Evolutionary conservation across 2,329 filamentous ascomycete genomes (phyloP), one percentile per base, ranked within the genome.

Genomic region (Aspergillus sp.): DNA sequence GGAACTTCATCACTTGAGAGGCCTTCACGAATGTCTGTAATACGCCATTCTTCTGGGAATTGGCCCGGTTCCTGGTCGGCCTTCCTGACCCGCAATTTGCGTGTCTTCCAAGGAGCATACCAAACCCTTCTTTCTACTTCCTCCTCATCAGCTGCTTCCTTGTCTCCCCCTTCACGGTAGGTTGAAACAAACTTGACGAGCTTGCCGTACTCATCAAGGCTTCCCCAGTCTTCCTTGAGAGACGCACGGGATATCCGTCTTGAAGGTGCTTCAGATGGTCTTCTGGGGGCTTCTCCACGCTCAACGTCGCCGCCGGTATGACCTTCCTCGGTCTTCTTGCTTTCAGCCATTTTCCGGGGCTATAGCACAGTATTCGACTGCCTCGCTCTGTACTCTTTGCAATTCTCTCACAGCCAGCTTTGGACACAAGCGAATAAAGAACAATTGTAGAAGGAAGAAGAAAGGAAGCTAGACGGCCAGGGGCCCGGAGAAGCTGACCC

Each of bases 111-210:
- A 59, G 80, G 79, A 56, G 78, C 72, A 72, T 78, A 85, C 73
- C 78, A 81, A 47, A 75, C 70, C 50, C 73, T 72, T 63, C 76
- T 78, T 64, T 71, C 68, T 41, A 70, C 65, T 9, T 56, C 62
- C n/a, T 66, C 67, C 26, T 70, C 64, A 7, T 39, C 36, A 19
- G 12, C 7, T 26, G n/a, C 12, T 19, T 66, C 69, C 43, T 64
- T 64, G 41, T 69, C 68, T 3, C 66, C 69, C 28, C 36, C 72
- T 61, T 83, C 81, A 57, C 77, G 76, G 67, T 82, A 84, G 53
- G 78, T 80, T 42, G 80, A 81, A 57, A 83, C 83, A 68, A 80
- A 85, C 65, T 80, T 79, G 56, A 83, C 79, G 34, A 85, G 74
- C 48, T 80, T 80, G 53, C 78, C 77, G 65, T 84, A 85, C 65